Evolutionary conservation across 352 stramenopile species (phyloP).

Genomic region (Globisporangium nagaii): DNA sequence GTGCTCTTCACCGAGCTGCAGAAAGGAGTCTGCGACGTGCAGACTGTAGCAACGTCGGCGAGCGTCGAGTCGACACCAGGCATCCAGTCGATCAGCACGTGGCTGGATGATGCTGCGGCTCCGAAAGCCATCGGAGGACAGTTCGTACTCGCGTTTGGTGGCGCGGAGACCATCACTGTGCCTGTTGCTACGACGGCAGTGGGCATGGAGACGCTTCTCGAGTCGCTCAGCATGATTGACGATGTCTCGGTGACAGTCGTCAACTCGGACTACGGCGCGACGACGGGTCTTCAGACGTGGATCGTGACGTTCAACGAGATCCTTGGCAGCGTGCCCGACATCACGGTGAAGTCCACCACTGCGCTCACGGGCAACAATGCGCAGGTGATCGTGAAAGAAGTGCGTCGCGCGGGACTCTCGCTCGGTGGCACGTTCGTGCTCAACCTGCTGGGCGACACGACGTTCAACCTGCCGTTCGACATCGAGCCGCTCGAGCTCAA

Average conservation of each 20-base stretch:
- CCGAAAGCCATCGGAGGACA: conserved; percentile 40
- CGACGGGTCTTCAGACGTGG: conserved; percentile 56
- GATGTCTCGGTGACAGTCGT: conserved; percentile 56
- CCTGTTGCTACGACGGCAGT: conserved; percentile 24
- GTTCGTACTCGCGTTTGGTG: conserved; percentile 62
- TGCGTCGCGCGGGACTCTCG: conserved; percentile 69
- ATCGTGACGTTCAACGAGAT: conserved; percentile 92
- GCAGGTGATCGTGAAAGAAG: conserved; percentile 57
- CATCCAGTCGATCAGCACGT: conserved; percentile 85
- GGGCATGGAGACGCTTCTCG: conserved; percentile 56
- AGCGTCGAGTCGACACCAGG: conserved; percentile 89
- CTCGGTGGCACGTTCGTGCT: conserved; percentile 92
- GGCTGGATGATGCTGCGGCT: conserved; percentile 36
- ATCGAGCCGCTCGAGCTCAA: conserved; percentile 85
- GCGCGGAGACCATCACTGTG: conserved; percentile 38
- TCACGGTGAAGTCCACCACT: conserved; percentile 58
- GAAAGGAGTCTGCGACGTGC: conserved; percentile 91
- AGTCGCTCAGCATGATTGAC: conserved; percentile 73
- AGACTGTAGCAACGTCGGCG: conserved; percentile 89
- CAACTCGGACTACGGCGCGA: conserved; percentile 41
- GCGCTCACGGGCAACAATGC: conserved; percentile 55
- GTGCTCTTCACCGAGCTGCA: conserved; percentile 60
- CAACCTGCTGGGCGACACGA: conserved; percentile 89
- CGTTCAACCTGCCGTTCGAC: conserved; percentile 89
- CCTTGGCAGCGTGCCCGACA: conserved; percentile 81